Evolutionary conservation across 108 stramenopile genomes (phyloP).

Genomic region (Cyclotella sp.): DNA sequence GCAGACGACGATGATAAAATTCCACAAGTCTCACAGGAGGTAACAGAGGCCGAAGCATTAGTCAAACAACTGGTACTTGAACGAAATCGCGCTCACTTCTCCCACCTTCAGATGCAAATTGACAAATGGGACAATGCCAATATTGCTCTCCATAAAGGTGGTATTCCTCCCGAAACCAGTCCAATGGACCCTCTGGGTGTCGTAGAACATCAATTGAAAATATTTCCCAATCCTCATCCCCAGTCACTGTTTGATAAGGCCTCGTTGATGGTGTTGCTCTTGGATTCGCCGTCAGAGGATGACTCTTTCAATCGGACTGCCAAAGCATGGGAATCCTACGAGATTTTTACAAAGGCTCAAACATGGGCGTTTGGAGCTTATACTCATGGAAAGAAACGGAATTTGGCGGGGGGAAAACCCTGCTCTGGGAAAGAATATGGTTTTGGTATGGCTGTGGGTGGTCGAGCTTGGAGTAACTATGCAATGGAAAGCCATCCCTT

Average conservation of each 20-base stretch:
- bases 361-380: slow-evolving; percentile 18
- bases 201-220: slow-evolving; percentile 8
- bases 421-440: slow-evolving; percentile 7
- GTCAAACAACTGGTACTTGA: slow-evolving; percentile 17
- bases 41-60: slow-evolving; percentile 15
- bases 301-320: slow-evolving; percentile 4
- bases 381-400: slow-evolving; percentile 27
- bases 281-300: slow-evolving; percentile 27
- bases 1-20: background rate
- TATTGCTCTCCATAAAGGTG: slow-evolving; percentile 14
- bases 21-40: background rate
- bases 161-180: slow-evolving; percentile 27
- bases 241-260: slow-evolving; percentile 33
- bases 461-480: slow-evolving; percentile 6
- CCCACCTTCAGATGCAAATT: slow-evolving; percentile 11
- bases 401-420: slow-evolving; percentile 30
- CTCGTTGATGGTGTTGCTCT: slow-evolving; percentile 16
- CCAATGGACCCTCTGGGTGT: slow-evolving; percentile 18
- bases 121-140: slow-evolving; percentile 26
- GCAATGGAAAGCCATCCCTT: slow-evolving; percentile 20
- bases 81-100: slow-evolving; percentile 26
- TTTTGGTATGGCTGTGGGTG: slow-evolving; percentile 27
- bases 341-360: slow-evolving; percentile 16
- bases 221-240: slow-evolving; percentile 38
- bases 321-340: slow-evolving; percentile 31